Conservation (phyloP, 2,329 filamentous ascomycete species). For the Venturiaceae sp. region DNA sequence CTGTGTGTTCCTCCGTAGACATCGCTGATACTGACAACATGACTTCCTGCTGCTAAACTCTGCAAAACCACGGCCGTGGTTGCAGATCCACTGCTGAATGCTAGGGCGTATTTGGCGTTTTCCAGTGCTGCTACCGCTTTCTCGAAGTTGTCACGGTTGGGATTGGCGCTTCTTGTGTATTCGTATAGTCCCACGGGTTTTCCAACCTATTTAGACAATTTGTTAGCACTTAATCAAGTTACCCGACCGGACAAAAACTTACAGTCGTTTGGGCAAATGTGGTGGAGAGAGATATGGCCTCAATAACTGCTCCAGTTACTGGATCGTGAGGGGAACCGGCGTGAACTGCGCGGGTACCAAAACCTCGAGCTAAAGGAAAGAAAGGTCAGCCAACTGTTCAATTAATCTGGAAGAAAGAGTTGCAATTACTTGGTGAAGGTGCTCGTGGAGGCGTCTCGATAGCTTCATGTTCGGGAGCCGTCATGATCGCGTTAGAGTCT, state of each 20-base stretch:
- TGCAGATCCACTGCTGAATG: constrained; percentile 88
- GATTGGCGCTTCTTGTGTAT: constrained; percentile 89
- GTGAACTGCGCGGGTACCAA: constrained; percentile 92
- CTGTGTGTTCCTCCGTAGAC: constrained; percentile 97
- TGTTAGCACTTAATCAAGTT: background rate
- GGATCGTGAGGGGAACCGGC: constrained; percentile 88
- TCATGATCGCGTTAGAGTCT: constrained; percentile 18
- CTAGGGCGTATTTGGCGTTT: constrained; percentile 83
- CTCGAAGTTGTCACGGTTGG: constrained; percentile 91
- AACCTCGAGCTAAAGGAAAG: constrained; percentile 48
- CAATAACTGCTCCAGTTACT: constrained; percentile 87
- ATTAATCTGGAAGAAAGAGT: too few species aligned
- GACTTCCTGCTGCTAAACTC: constrained; percentile 79
- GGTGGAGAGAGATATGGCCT: constrained; percentile 90
- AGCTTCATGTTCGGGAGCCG: constrained; percentile 34
- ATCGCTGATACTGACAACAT: constrained; percentile 93
- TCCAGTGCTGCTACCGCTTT: constrained; percentile 83
- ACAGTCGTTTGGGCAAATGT: constrained; percentile 79
- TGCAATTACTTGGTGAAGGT: constrained; percentile 48
- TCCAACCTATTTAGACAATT: constrained; percentile 50
- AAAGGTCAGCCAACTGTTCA: background rate
- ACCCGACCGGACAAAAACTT: background rate
- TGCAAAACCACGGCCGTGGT: constrained; percentile 91
- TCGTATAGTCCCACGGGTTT: constrained; percentile 83
- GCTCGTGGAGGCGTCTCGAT: constrained; percentile 67